Conservation (phyloP, 2,329 filamentous ascomycete species). For the Pseudogymnoascus sp. region DNA sequence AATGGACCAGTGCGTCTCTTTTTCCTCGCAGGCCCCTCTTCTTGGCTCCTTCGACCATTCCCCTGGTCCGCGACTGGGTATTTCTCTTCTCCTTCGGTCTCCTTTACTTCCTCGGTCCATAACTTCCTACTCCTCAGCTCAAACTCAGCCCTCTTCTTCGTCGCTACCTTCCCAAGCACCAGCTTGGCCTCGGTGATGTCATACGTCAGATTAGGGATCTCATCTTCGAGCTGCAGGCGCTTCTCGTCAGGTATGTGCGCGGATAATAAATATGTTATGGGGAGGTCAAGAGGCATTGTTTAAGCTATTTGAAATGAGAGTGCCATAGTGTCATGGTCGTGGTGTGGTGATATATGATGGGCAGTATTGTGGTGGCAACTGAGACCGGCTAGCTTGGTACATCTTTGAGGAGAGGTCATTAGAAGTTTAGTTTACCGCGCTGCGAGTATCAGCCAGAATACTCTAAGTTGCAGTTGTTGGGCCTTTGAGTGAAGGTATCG, state of each 20-base stretch:
- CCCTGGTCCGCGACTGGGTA: not conserved
- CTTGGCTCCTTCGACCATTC: slow-evolving; percentile 10
- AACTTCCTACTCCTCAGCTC: slow-evolving; percentile 67
- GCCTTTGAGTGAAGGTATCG: slow-evolving; percentile 1
- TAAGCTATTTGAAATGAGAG: not conserved
- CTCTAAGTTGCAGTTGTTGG: not conserved
- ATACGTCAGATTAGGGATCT: slow-evolving; percentile 58
- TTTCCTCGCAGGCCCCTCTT: slow-evolving; percentile 14
- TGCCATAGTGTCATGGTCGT: not conserved
- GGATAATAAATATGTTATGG: slow-evolving; percentile 52
- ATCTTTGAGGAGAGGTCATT: not conserved
- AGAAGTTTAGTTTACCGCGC: not conserved
- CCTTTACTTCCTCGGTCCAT: slow-evolving; percentile 42
- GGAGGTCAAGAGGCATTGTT: slow-evolving; percentile 4
- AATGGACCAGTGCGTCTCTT: slow-evolving; percentile 32
- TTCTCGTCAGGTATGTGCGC: slow-evolving; percentile 59
- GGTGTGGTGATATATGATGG: not conserved
- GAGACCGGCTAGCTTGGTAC: not conserved
- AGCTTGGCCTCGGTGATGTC: slow-evolving; percentile 65
- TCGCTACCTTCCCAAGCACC: slow-evolving; percentile 64
- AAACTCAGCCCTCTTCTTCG: slow-evolving; percentile 62
- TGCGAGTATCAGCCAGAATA: not conserved
- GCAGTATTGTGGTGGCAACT: not conserved
- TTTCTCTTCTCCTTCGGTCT: not conserved
- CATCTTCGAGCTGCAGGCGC: slow-evolving; percentile 55